These are phyloP conservation scores for Firmiana major DNA, from an alignment of 345 rosid genomes.

Conservation along the genomic window DNA sequence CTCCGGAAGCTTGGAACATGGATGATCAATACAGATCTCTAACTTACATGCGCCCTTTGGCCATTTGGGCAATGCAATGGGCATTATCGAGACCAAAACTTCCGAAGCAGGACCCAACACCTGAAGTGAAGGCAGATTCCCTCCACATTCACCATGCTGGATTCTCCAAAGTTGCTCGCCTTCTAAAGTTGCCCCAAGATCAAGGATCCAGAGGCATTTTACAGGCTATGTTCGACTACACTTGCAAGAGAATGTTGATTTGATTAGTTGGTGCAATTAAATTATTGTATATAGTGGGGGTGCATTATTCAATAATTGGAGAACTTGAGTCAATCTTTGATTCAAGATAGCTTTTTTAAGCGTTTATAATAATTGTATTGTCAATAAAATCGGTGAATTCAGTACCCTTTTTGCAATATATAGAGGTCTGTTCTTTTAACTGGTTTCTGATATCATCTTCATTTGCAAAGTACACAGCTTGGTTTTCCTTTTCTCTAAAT, in stretches of 20 bases:
- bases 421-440: background rate
- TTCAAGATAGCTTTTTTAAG: background rate
- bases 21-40: slow-evolving; percentile 60
- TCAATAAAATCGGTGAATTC: background rate
- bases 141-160: slow-evolving; percentile 41
- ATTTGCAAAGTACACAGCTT: no score
- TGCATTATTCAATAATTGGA: background rate
- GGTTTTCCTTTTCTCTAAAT: no score
- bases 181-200: slow-evolving; percentile 55
- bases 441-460: background rate
- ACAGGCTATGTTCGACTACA: slow-evolving; percentile 59
- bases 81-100: slow-evolving; percentile 50
- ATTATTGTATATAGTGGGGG: background rate
- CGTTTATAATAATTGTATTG: background rate
- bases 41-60: slow-evolving; percentile 82
- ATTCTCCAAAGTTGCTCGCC: slow-evolving; percentile 63
- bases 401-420: background rate
- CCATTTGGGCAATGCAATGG: slow-evolving; percentile 98
- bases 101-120: slow-evolving; percentile 22
- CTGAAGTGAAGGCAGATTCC: slow-evolving; percentile 30
- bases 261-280: background rate
- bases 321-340: background rate
- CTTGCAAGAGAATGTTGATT: slow-evolving; percentile 50
- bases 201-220: slow-evolving; percentile 35
- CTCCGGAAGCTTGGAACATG: slow-evolving; percentile 84